Evolutionary conservation across 2,329 filamentous ascomycete species (phyloP).

Genomic region (Coleophoma crateriformis): DNA sequence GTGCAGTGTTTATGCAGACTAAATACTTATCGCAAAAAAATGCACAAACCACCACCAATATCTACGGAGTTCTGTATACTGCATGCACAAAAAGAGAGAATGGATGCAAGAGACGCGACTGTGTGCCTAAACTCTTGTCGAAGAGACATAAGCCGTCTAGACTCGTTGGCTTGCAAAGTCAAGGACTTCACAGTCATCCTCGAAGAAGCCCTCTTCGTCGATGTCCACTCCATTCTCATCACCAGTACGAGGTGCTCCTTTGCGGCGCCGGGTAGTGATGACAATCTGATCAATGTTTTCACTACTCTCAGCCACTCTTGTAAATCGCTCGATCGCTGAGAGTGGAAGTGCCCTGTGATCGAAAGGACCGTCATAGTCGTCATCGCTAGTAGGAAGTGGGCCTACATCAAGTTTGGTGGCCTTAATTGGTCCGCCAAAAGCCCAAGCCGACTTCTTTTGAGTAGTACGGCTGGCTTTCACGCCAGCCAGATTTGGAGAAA

Average conservation of each 20-base stretch:
- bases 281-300: constrained; percentile 67
- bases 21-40: no score
- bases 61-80: no score
- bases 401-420: constrained; percentile 48
- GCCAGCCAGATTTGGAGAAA: constrained; percentile 25
- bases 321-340: constrained; percentile 58
- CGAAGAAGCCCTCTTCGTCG: constrained; percentile 76
- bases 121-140: no score
- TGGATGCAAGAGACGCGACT: no score
- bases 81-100: no score
- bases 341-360: constrained; percentile 55
- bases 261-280: constrained; percentile 71
- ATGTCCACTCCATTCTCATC: constrained; percentile 38
- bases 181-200: constrained; percentile 87
- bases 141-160: constrained; percentile 20
- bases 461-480: not conserved
- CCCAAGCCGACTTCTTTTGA: constrained; percentile 38
- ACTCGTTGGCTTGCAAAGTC: constrained; percentile 76
- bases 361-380: constrained; percentile 40
- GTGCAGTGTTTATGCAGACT: no score
- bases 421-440: constrained; percentile 52
- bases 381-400: constrained; percentile 38
- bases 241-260: constrained; percentile 43
- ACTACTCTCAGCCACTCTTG: constrained; percentile 44
- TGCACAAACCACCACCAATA: no score